These are phyloP conservation scores for Pythium graminicola DNA, from an alignment of 352 stramenopile genomes.

Conservation along the genomic window DNA sequence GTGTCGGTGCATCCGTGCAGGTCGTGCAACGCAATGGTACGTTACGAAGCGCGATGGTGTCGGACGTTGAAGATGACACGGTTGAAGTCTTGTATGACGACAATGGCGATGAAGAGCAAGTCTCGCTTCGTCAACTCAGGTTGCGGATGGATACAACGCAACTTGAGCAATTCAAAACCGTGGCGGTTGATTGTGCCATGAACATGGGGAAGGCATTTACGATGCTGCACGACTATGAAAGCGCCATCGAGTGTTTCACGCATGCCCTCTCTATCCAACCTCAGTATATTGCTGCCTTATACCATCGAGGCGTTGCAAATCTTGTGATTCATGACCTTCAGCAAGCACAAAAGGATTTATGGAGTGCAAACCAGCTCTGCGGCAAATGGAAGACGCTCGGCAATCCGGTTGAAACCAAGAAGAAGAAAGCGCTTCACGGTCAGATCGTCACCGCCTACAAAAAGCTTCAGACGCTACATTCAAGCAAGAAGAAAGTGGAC, in stretches of 20 bases:
- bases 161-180: slow-evolving; percentile 40
- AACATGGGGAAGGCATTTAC: slow-evolving; percentile 74
- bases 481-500: slow-evolving; percentile 74
- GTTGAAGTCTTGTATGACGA: slow-evolving; percentile 67
- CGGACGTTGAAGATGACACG: slow-evolving; percentile 39
- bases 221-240: slow-evolving; percentile 47
- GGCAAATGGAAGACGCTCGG: slow-evolving; percentile 35
- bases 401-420: slow-evolving; percentile 21
- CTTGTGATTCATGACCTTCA: slow-evolving; percentile 60
- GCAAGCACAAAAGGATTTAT: slow-evolving; percentile 59
- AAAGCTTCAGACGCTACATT: slow-evolving; percentile 56
- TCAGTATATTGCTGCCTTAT: slow-evolving; percentile 54
- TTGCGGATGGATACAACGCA: slow-evolving; percentile 49
- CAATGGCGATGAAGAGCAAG: slow-evolving; percentile 40
- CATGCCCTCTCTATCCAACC: slow-evolving; percentile 35
- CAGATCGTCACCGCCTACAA: slow-evolving; percentile 68
- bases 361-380: slow-evolving; percentile 53
- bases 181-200: slow-evolving; percentile 68
- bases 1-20: slow-evolving; percentile 47
- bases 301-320: slow-evolving; percentile 57
- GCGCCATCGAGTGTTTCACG: slow-evolving; percentile 53
- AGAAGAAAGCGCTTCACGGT: slow-evolving; percentile 33
- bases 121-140: slow-evolving; percentile 40
- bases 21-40: slow-evolving; percentile 25
- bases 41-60: slow-evolving; percentile 55